Percentiles rank a stretch among this genome's conserved stretches.
phyloP scores from a whole-genome alignment of 2,329 filamentous ascomycete genomes.

The Ophiostoma himal-ulmi region DNA sequence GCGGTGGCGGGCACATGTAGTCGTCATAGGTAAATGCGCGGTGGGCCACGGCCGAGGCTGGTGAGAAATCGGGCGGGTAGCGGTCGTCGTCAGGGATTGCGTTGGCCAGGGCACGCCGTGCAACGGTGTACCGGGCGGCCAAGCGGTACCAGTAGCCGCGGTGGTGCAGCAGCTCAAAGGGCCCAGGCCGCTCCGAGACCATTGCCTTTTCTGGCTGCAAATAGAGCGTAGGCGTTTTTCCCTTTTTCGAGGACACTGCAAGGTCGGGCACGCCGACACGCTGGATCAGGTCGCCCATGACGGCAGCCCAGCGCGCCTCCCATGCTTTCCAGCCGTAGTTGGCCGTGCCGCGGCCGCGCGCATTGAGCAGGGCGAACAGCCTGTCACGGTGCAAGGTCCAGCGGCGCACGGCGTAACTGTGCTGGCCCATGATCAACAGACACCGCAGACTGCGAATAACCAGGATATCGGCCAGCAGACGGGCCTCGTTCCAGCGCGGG shows the following conservation, averaged over 20 bases:
- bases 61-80: slow-evolving; percentile 43
- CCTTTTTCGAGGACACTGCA: slow-evolving; percentile 23
- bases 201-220: slow-evolving; percentile 54
- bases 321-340: slow-evolving; percentile 94
- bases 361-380: slow-evolving; percentile 71
- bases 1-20: slow-evolving; percentile 60
- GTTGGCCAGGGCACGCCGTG: slow-evolving; percentile 49
- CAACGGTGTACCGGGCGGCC: slow-evolving; percentile 52
- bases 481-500: slow-evolving; percentile 84
- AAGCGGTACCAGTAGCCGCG: slow-evolving; percentile 61
- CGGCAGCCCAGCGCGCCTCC: slow-evolving; percentile 67
- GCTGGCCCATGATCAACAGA: slow-evolving; percentile 70
- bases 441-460: slow-evolving; percentile 77
- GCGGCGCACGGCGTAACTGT: slow-evolving; percentile 70
- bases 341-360: slow-evolving; percentile 74
- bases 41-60: slow-evolving; percentile 42
- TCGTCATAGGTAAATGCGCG: slow-evolving; percentile 57
- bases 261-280: slow-evolving; percentile 49
- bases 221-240: slow-evolving; percentile 24
- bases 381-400: slow-evolving; percentile 74
- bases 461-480: slow-evolving; percentile 75
- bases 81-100: slow-evolving; percentile 57
- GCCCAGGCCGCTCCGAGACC: slow-evolving; percentile 52
- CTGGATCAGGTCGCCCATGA: slow-evolving; percentile 58
- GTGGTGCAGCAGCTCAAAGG: slow-evolving; percentile 61